Base-by-base conservation (phyloP, 192 early-diverging fungal genomes). In the Backusella westeae region DNA sequence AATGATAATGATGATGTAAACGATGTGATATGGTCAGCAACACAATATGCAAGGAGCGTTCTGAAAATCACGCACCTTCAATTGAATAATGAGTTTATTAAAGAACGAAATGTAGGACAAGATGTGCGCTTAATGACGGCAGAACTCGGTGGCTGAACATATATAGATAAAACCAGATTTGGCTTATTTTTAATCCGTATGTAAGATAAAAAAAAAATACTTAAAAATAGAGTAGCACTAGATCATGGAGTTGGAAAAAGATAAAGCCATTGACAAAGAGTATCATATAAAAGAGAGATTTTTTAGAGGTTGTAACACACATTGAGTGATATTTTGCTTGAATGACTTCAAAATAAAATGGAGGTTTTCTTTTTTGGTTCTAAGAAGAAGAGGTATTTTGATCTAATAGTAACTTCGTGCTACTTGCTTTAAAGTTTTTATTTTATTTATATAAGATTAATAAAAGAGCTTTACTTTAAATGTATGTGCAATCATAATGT, bases 181-280 rank as follows among this genome's bases (percentile, higher is more conserved):
- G 56, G 56, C 21, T 63, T 59, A 59, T 59, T 59, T 59, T 59
- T 59, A 59, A 59, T 59, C 26, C 53, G 0, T 23, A 59, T 23
- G 6, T 53, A 21, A 53, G 17, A 53, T 53, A 53, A 4, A 53
- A 53, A 53, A 17, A 53, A 53, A 53, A 53, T 0, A 53, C 6
- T 21, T 21, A 53, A 21, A 23, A 53, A 53, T 53, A 59, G 21
- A 8, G 56, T 63, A 29, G 21, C 9, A 63, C 56, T 63, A 63
- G 56, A 63, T 63, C 8, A 63, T 63, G 56, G 56, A 63, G 56
- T 63, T 63, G 10, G 56, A 63, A 63, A 63, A 63, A 63, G 56
- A 63, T 63, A 63, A 63, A 63, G 56, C 1, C 21, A 10, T 26
- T 63, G 56, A 63, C 23, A 14, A 32, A 59, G 23, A 29, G 3